Evolutionary conservation across 495 filamentous ascomycete species (phyloP).

Genomic region (Schizothecium vesticola): DNA sequence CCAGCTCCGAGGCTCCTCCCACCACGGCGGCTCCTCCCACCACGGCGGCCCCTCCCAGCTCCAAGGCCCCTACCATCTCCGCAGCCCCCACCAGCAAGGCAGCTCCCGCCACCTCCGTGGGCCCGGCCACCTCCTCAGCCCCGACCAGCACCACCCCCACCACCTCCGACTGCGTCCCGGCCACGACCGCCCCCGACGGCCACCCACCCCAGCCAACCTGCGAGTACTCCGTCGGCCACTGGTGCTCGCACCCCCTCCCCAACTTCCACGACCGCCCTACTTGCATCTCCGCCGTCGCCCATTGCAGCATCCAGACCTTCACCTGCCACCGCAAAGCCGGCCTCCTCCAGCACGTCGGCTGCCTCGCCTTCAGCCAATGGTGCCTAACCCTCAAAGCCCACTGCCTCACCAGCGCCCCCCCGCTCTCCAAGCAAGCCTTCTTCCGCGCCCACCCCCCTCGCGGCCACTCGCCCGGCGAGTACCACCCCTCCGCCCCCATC

Average conservation of each 20-base stretch:
- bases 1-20: constrained; percentile 15
- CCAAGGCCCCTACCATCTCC: neutral
- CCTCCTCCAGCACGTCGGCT: constrained; percentile 41
- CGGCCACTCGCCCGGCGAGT: constrained; percentile 19
- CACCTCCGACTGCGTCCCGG: constrained; percentile 35
- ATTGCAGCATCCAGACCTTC: constrained; percentile 40
- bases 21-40: neutral
- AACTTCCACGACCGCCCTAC: constrained; percentile 32
- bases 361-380: constrained; percentile 42
- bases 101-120: constrained; percentile 16
- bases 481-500: constrained; percentile 29
- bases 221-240: constrained; percentile 47
- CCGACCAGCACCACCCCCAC: constrained; percentile 30
- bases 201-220: constrained; percentile 26
- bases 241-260: constrained; percentile 46
- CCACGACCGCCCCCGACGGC: constrained; percentile 29
- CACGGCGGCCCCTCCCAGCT: neutral
- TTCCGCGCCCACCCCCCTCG: constrained; percentile 32
- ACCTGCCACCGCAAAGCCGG: constrained; percentile 45
- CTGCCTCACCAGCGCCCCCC: constrained; percentile 26
- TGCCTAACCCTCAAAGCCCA: constrained; percentile 34
- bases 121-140: constrained; percentile 18
- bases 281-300: constrained; percentile 33
- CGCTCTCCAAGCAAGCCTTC: constrained; percentile 30
- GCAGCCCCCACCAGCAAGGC: neutral